Evolutionary conservation across 495 filamentous ascomycete species (phyloP).

Genomic region (Podospora anserina): DNA sequence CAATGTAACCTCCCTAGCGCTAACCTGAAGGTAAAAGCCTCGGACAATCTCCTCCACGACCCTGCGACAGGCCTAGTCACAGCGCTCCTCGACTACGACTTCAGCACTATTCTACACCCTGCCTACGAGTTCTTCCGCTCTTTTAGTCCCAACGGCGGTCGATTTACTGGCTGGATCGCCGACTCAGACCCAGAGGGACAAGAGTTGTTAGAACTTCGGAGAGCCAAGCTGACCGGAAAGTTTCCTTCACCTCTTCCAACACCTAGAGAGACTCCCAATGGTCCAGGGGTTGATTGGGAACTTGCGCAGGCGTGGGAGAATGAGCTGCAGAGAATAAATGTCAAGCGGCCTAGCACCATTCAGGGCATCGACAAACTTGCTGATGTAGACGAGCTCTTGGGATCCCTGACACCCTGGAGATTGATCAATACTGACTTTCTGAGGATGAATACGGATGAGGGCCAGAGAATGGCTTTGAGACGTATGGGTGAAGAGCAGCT

Average conservation of each 20-base stretch:
- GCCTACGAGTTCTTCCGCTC: slow-evolving; percentile 34
- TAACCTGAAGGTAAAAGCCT: slow-evolving; percentile 12
- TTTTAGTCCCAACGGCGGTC: slow-evolving; percentile 26
- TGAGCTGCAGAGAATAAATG: slow-evolving; percentile 27
- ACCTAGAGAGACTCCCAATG: slow-evolving; percentile 18
- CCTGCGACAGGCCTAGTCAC: slow-evolving; percentile 28
- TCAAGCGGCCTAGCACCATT: slow-evolving; percentile 34
- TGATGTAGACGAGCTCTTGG: slow-evolving; percentile 32
- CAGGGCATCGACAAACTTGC: slow-evolving; percentile 32
- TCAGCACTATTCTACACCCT: slow-evolving; percentile 28
- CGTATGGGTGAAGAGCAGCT: slow-evolving; percentile 19
- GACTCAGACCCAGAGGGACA: slow-evolving; percentile 18
- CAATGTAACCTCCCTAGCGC: background rate
- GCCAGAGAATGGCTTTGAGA: slow-evolving; percentile 16
- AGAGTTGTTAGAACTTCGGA: slow-evolving; percentile 22
- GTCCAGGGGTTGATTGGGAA: slow-evolving; percentile 30
- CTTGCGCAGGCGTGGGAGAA: slow-evolving; percentile 33
- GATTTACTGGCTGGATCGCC: slow-evolving; percentile 26
- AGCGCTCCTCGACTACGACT: slow-evolving; percentile 33
- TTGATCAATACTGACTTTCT: slow-evolving; percentile 29
- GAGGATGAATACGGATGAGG: slow-evolving; percentile 30
- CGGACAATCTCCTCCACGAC: slow-evolving; percentile 28
- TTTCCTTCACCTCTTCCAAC: slow-evolving; percentile 28
- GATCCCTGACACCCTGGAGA: slow-evolving; percentile 27
- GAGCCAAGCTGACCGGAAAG: slow-evolving; percentile 29